Base-by-base conservation (phyloP, 768 basidiomycete species). In the Suillus weaverae region DNA sequence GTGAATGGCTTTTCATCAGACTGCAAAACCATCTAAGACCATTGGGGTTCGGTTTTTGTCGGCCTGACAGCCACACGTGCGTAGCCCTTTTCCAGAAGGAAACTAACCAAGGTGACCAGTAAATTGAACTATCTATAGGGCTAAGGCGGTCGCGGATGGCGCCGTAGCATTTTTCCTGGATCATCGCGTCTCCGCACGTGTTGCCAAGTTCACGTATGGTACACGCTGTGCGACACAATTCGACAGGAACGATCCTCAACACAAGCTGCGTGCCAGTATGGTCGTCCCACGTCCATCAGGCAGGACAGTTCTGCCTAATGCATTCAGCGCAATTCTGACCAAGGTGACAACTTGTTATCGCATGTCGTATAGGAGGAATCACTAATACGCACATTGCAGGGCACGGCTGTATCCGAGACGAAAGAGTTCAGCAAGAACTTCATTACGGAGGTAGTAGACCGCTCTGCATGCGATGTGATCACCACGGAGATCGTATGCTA, bases 41-140 rank as follows among this genome's bases (percentile, higher is more conserved):
- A 0, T 62, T 77, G 14, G 74, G 77, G 2, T 61, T 85, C 39
- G 73, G 77, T 26, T 76, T 87, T 44, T 78, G 79, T 63, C 79
- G 85, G 4, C 86, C 85, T 6, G 84, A 86, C 62, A 80, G 79
- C 38, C 82, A 84, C 69, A 78, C 85, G 86, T 85, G 63, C 35
- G 75, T 73, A 10, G 3, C 46, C 35, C 11, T 30, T 6, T 8
- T 59, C 20, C 20, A 9, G 32, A 46, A 26, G 57, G 26, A 41
- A 41, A 18, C 39, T 7, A 6, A 30, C 10, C 26, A 10, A 13
- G 18, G 57, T 41, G 18, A 59, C 16, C 26, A 39, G 38, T 39
- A 26, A 22, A 5, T 41, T 30, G 57, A 5, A n/a, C 7, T 8
- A 41, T 59, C 33, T 5, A 9, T 60, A 83, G 83, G 35, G 81